Conservation (phyloP, 2,329 filamentous ascomycete genomes). For the Aspergillus chevalieri region DNA sequence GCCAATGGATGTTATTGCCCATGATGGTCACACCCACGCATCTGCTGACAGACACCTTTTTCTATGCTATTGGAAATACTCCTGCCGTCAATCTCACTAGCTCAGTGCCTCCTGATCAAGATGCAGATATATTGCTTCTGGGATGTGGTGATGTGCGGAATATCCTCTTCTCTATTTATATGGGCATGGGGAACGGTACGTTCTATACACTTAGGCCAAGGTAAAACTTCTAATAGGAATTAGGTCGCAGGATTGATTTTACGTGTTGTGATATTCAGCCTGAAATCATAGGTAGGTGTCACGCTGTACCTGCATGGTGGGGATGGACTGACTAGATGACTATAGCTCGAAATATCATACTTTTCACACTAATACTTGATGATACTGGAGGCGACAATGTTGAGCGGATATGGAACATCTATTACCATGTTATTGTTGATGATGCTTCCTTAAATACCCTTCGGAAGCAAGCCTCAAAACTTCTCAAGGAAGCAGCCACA, state of each 20-base stretch:
- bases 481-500: background rate
- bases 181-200: constrained; percentile 39
- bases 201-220: constrained; percentile 27
- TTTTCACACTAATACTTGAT: background rate
- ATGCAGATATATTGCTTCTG: constrained; percentile 48
- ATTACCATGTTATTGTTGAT: background rate
- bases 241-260: background rate
- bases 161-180: constrained; percentile 50
- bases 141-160: constrained; percentile 54
- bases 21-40: background rate
- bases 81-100: constrained; percentile 48
- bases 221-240: background rate
- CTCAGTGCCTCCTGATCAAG: constrained; percentile 44
- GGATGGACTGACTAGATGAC: constrained; percentile 15
- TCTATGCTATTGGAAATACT: constrained; percentile 44
- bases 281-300: background rate
- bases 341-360: background rate
- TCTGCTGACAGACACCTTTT: constrained; percentile 14
- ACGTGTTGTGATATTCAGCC: background rate
- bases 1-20: background rate
- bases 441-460: background rate
- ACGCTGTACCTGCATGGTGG: constrained; percentile 12
- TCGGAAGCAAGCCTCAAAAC: background rate
- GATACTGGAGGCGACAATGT: background rate
- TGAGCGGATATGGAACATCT: background rate